Evolutionary conservation across 2,329 filamentous ascomycete species (phyloP).

Genomic region (Cylindrodendrum hubeiense): DNA sequence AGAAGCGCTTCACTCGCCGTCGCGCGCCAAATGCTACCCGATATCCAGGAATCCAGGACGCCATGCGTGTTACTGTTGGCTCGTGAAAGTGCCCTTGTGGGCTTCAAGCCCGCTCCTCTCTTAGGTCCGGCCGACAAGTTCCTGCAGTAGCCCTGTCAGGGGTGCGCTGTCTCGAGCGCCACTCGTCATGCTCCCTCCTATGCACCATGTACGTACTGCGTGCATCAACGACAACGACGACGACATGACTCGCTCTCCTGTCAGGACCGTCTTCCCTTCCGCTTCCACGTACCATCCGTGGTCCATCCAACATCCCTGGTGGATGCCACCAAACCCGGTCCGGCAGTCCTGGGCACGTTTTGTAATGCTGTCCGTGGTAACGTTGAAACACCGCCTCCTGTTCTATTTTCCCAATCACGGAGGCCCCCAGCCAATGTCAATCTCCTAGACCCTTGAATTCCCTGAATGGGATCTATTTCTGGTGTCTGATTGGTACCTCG

Average conservation of each 20-base stretch:
- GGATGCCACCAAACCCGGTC: constrained; percentile 8
- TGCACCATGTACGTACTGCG: not conserved
- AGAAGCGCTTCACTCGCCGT: not conserved
- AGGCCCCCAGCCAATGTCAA: constrained; percentile 1
- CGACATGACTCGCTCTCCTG: constrained; percentile 19
- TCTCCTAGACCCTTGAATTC: constrained; percentile 13
- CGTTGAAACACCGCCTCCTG: constrained; percentile 25
- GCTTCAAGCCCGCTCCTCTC: constrained; percentile 1
- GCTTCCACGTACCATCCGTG: constrained; percentile 7
- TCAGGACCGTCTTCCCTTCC: not conserved
- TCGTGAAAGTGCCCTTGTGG: not conserved
- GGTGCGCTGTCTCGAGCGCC: constrained; percentile 11
- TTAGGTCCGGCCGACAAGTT: constrained; percentile 26
- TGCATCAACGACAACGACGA: not conserved
- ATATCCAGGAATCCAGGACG: too few relatives aligned
- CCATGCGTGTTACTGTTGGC: not conserved
- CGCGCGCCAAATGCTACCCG: not conserved
- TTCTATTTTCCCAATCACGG: constrained; percentile 24
- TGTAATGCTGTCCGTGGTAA: constrained; percentile 20
- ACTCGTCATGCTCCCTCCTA: constrained; percentile 1
- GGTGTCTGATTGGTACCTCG: constrained; percentile 8
- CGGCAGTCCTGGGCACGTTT: constrained; percentile 8
- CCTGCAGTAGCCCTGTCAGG: constrained; percentile 37
- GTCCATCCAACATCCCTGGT: not conserved
- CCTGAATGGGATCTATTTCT: constrained; percentile 3